Evolutionary conservation across 345 rosid species (phyloP).

Genomic region (Stellera chamaejasme): DNA sequence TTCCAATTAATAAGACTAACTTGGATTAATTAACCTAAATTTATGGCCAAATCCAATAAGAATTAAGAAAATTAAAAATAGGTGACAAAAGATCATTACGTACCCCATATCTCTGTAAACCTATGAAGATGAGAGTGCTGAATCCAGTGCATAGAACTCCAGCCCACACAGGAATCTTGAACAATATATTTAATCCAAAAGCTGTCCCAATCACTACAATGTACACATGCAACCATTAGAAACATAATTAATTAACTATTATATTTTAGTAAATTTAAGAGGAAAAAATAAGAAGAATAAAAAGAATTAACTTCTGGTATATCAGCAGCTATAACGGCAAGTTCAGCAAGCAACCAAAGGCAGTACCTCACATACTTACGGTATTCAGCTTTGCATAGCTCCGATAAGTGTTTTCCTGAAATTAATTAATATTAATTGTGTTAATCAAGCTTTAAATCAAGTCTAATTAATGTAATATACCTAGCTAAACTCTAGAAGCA

Average conservation of each 20-base stretch:
- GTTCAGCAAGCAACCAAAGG: slow-evolving; percentile 60
- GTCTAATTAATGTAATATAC: too few species aligned
- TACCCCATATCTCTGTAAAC: slow-evolving; percentile 63
- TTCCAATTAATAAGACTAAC: background rate
- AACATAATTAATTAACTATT: background rate
- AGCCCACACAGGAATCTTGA: slow-evolving; percentile 41
- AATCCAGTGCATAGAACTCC: slow-evolving; percentile 53
- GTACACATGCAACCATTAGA: background rate
- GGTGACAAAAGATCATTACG: slow-evolving; percentile 2
- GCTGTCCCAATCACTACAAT: slow-evolving; percentile 54
- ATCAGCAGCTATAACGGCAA: slow-evolving; percentile 67
- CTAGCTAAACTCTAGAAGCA: too few species aligned
- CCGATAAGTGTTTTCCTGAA: slow-evolving; percentile 58
- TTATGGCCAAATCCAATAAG: too few species aligned
- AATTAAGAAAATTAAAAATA: too few species aligned
- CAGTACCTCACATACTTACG: slow-evolving; percentile 40
- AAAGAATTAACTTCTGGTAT: slow-evolving; percentile 50
- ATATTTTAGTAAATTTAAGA: background rate
- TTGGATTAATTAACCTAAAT: too few species aligned
- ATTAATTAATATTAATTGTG: background rate
- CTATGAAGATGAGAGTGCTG: slow-evolving; percentile 55
- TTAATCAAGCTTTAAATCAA: too few species aligned
- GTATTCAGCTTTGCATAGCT: slow-evolving; percentile 62
- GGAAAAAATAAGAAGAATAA: background rate
- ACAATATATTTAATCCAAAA: slow-evolving; percentile 45